Evolutionary conservation across 306 rosid genomes (phyloP), one percentile per base, ranked within the genome.

Genomic region (Canavalia ensiformis): DNA sequence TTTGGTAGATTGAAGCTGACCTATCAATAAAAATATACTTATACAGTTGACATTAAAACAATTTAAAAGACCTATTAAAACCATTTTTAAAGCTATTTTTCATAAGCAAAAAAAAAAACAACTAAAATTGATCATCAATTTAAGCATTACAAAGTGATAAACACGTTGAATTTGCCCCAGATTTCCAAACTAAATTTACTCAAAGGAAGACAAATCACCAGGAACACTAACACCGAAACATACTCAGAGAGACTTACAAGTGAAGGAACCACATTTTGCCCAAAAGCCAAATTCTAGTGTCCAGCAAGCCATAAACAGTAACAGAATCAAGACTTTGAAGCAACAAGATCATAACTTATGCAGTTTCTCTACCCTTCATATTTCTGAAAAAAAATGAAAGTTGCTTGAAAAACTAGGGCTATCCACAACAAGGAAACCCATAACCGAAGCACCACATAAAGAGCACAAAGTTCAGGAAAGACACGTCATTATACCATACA

Each of bases 1-100:
- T 92, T 92, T 77, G 98, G 98, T 79, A 96, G 89, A 86, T 85
- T 85, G 91, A 96, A 94, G 90, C 94, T 84, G 83, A 92, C 93
- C 99, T 96, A 78, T 82, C 80, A 83, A 71, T 69, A 65, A 77
- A 75, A 88, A 68, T 30, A 72, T 72, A 72, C 72, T 79, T 66
- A 34, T 63, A 74, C 39, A 72, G 76, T 68, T 66, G 62, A 82
- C 63, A 81, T 82, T 9, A 64, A 75, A 65, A 65, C 73, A 65
- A 73, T 7, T 71, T 59, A 3, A 59, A 77, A 55, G 78, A 31
- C 31, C 31, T 6, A 44, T 65, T 77, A 31, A 68, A 69, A 25
- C 69, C 18, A 50, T 59, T 68, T 78, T 44, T 62, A 79, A 49
- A 8, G 56, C 71, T 42, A 58, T 35, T 56, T 78, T 56, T 41